A percentile compares a stretch with the other conserved stretches of the same genome.
Evolutionary conservation across 1,284 basidiomycete species (phyloP).

Genomic region (Mycosarcoma mackinlayi): DNA sequence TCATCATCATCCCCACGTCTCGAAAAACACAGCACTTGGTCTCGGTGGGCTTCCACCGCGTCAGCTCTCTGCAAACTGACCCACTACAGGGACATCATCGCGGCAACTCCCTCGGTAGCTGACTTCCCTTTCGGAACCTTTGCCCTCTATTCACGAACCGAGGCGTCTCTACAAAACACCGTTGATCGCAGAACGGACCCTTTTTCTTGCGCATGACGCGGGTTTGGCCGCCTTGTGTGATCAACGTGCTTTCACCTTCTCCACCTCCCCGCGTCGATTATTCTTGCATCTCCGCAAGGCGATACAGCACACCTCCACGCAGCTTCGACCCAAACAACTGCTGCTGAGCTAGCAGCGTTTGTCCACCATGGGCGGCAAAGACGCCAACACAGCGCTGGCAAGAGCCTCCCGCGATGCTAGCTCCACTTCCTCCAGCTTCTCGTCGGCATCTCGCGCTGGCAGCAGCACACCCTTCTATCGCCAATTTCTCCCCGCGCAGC

Average conservation of each 20-base stretch:
- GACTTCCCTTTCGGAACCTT: background rate
- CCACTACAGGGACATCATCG: background rate
- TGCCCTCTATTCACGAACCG: background rate
- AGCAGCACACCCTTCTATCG: constrained; percentile 40
- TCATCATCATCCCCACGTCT: background rate
- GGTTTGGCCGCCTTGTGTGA: background rate
- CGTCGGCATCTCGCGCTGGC: constrained; percentile 11
- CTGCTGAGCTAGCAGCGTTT: background rate
- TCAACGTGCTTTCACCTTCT: too few species aligned
- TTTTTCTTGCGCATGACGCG: background rate
- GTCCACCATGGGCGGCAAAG: constrained; percentile 34
- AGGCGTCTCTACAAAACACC: background rate
- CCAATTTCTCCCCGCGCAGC: constrained; percentile 47
- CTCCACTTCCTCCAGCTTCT: constrained; percentile 2
- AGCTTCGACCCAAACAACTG: background rate
- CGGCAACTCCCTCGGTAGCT: background rate
- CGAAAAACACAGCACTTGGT: too few species aligned
- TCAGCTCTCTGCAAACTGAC: background rate
- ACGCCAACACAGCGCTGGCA: constrained; percentile 21
- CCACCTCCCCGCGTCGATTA: too few species aligned
- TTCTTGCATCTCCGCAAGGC: background rate
- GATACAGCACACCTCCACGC: background rate
- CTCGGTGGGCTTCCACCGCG: background rate
- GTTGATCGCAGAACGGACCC: background rate
- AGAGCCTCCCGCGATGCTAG: constrained; percentile 31